Percentiles rank a stretch among this genome's conserved stretches.
These are phyloP conservation scores for Beauveria sp. DNA, from an alignment of 2,329 filamentous ascomycete genomes.

Conservation along the genomic window DNA sequence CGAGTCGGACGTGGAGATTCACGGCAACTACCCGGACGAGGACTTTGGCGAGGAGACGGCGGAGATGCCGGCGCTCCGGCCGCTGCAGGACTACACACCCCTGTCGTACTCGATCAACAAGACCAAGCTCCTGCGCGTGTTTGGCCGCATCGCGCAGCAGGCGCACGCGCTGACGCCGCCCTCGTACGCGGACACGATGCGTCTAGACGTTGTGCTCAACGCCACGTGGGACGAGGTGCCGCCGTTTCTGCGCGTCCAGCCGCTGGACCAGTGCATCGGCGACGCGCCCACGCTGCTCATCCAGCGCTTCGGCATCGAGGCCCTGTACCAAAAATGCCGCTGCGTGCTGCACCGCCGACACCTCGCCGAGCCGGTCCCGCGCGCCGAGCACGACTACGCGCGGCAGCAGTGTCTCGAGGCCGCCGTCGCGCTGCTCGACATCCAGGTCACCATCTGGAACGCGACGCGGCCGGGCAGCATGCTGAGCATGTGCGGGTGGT, in stretches of 20 bases:
- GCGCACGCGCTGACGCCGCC: constrained; percentile 42
- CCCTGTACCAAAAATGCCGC: constrained; percentile 47
- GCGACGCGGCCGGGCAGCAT: constrained; percentile 45
- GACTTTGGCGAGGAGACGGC: constrained; percentile 52
- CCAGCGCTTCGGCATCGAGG: constrained; percentile 44
- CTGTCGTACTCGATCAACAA: constrained; percentile 50
- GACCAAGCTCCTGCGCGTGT: constrained; percentile 37
- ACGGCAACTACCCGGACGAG: constrained; percentile 56
- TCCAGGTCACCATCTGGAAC: constrained; percentile 40
- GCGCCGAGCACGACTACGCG: constrained; percentile 43
- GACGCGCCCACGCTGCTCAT: constrained; percentile 40
- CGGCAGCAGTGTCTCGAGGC: constrained; percentile 42
- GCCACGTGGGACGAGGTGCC: constrained; percentile 40
- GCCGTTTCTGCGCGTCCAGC: constrained; percentile 37
- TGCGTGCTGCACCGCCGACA: constrained; percentile 50
- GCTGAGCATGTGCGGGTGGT: constrained; percentile 46
- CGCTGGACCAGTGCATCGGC: constrained; percentile 41
- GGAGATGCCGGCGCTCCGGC: constrained; percentile 48
- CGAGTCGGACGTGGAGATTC: constrained; percentile 54
- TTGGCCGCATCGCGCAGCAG: constrained; percentile 42
- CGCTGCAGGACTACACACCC: constrained; percentile 52
- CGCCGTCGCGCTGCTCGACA: constrained; percentile 39
- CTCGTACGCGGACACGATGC: constrained; percentile 41
- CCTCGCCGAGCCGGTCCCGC: constrained; percentile 34
- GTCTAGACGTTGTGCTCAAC: constrained; percentile 37